Percentiles rank a stretch among this genome's conserved stretches.
These are phyloP conservation scores for Pyropia haitanensis DNA, from an alignment of 23 red algal genomes.

Conservation along the genomic window DNA sequence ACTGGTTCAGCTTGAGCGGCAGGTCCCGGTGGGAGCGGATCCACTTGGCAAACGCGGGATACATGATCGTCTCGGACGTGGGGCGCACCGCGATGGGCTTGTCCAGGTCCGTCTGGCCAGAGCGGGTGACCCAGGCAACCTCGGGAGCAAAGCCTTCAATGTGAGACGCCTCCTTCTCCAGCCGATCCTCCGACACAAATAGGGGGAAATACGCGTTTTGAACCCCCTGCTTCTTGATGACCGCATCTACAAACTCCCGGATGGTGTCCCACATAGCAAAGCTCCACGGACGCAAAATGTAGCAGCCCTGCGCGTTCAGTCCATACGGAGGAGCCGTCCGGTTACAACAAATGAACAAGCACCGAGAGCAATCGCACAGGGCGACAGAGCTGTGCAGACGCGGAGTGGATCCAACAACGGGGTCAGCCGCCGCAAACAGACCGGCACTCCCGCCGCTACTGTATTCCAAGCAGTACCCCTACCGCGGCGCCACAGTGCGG, in stretches of 20 bases:
- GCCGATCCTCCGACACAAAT: conserved; percentile 71
- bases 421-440: no score
- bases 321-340: no score
- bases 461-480: no score
- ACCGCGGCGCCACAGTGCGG: no score
- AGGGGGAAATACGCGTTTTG: conserved; percentile 97
- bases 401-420: not conserved
- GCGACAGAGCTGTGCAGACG: not conserved
- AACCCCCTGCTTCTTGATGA: conserved; percentile 94
- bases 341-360: not conserved
- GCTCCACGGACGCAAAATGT: conserved; percentile 88
- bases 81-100: conserved; percentile 92
- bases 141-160: conserved; percentile 97
- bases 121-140: conserved; percentile 94
- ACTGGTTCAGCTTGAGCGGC: conserved; percentile 95
- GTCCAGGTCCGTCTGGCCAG: conserved; percentile 69
- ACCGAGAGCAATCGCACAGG: not conserved
- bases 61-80: conserved; percentile 99
- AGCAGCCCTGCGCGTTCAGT: conserved; percentile 41
- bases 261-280: conserved; percentile 93
- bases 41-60: conserved; percentile 96
- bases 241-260: conserved; percentile 69
- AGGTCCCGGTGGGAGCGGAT: conserved; percentile 97
- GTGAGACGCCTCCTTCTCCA: conserved; percentile 84
- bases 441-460: no score